Evolutionary conservation across 345 rosid species (phyloP), one percentile per base, ranked within the genome.

Genomic region (Rubroshorea leprosula): DNA sequence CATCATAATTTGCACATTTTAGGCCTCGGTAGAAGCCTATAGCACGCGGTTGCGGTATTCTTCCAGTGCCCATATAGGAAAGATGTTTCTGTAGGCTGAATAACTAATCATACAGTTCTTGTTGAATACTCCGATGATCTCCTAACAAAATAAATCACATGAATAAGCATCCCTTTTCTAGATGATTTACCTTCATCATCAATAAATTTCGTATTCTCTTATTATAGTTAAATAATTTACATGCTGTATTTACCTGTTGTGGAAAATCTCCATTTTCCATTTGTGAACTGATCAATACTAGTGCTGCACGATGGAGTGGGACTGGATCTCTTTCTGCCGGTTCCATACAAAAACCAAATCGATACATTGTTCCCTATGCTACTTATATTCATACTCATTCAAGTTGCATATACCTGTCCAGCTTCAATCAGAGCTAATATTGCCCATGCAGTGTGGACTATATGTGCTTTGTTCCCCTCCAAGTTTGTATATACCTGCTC

Each of bases 361-460:
- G 8, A 27, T 51, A 1, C 25, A 21, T 21, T 5, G 12, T n/a
- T 27, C 5, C 18, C 14, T 17, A 27, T 27, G 12, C 41, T 35
- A 35, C 41, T 2, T 3, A 6, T 13, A 35, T 35, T 8, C 12
- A 35, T 35, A 35, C 1, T 35, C 5, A 35, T 35, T 10, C 12
- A 35, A 3, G 12, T 35, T 35, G 5, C 45, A 9, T 60, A 50
- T 51, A 84, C 93, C 79, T 89, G 94, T 22, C 86, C 95, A 6
- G 83, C 75, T 58, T 73, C 82, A 15, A 86, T 80, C 16, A 86
- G 86, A 64, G 82, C 71, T 22, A 89, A 44, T 79, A 86, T 63
- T 41, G 97, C 92, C 90, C 97, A 86, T 20, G 84, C 65, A 3
- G 97, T 82, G 57, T 84, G 76, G n/a, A 82, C 91, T 4, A 71